A percentile compares a stretch with the other conserved stretches of the same genome.
These are phyloP conservation scores for Penicillium egyptiacum DNA, from an alignment of 495 filamentous ascomycete genomes.

Conservation along the genomic window DNA sequence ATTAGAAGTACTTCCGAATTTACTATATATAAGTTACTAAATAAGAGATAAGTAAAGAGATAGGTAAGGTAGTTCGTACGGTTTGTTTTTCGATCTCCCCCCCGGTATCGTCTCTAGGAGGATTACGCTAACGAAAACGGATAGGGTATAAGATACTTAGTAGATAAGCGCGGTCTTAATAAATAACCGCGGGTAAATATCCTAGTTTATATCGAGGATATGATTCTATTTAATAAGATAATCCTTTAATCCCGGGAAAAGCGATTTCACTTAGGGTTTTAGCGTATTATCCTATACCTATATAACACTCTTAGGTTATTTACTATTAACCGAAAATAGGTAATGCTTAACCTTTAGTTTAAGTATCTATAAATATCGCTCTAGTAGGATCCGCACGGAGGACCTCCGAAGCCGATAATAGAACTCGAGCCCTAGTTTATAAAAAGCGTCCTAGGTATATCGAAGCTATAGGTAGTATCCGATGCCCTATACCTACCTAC, in stretches of 20 bases:
- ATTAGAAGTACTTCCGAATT: constrained; percentile 21
- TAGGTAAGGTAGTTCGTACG: constrained; percentile 10
- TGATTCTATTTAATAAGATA: background rate
- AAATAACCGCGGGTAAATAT: background rate
- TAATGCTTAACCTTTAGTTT: background rate
- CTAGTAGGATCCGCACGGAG: background rate
- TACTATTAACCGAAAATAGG: background rate
- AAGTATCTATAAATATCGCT: background rate
- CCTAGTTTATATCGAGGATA: background rate
- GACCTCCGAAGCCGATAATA: background rate
- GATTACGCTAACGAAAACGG: background rate
- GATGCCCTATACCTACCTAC: background rate
- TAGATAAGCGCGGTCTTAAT: background rate
- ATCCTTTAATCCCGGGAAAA: background rate
- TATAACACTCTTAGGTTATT: background rate
- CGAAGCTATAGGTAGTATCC: background rate
- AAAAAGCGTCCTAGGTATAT: background rate
- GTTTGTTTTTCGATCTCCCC: constrained; percentile 4
- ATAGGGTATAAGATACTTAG: background rate
- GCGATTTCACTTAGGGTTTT: background rate
- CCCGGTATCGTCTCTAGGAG: background rate
- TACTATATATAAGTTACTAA: constrained; percentile 14
- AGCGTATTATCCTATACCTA: background rate
- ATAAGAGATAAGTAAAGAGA: constrained; percentile 15
- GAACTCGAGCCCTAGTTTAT: background rate